Conservation (phyloP, 106 monocot species). For the Platanthera guangdongensis region DNA sequence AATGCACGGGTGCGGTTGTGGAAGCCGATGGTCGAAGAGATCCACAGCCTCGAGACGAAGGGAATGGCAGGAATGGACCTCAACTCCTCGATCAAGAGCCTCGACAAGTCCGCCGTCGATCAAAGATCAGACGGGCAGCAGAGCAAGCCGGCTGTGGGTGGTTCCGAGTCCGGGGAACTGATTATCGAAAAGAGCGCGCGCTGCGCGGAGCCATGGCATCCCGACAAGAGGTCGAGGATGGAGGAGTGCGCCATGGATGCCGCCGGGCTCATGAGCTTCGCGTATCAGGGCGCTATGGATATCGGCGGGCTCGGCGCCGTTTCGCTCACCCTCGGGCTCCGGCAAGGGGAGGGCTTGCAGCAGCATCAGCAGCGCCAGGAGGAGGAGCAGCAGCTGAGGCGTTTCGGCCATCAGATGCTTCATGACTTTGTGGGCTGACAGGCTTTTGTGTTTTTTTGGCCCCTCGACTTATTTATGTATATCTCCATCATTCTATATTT, state of each 20-base stretch:
- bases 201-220: conserved; percentile 25
- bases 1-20: conserved; percentile 49
- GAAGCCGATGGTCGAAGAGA: conserved; percentile 64
- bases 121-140: conserved; percentile 13
- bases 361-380: conserved; percentile 7
- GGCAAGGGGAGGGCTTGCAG: conserved; percentile 32
- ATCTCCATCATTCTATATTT: neutral
- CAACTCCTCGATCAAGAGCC: conserved; percentile 17
- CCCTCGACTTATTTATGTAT: neutral
- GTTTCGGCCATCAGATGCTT: conserved; percentile 30
- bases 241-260: conserved; percentile 22
- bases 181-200: neutral
- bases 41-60: conserved; percentile 52
- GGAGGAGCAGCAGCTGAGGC: conserved; percentile 27
- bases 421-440: conserved; percentile 39
- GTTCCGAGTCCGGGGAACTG: neutral
- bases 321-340: conserved; percentile 39
- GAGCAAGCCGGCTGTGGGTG: conserved; percentile 7
- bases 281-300: conserved; percentile 26
- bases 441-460: neutral
- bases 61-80: conserved; percentile 29
- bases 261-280: conserved; percentile 16
- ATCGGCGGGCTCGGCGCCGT: conserved; percentile 36
- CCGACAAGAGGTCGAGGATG: conserved; percentile 35
- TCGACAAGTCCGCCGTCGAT: neutral